Conservation (phyloP, 805 yeast species). For the Lipomyces mesembrius region DNA sequence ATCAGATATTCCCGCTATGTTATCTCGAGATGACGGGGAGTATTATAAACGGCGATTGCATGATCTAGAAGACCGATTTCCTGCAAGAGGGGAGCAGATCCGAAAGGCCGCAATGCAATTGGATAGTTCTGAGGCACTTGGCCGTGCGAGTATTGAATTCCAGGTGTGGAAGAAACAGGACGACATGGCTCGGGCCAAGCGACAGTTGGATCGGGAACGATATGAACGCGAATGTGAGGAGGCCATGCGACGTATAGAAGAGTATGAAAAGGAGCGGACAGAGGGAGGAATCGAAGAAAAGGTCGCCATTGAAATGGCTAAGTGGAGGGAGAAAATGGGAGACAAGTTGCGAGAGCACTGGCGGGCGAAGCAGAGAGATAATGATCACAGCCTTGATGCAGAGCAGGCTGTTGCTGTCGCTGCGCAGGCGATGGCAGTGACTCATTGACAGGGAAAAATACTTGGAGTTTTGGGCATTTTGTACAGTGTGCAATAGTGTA, state of each 20-base stretch:
- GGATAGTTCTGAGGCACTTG: constrained; percentile 18
- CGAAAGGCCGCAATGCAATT: constrained; percentile 22
- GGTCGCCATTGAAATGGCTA: constrained; percentile 32
- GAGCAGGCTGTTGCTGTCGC: constrained; percentile 27
- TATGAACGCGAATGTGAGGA: constrained; percentile 29
- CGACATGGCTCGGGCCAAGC: constrained; percentile 26
- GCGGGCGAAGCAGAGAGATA: constrained; percentile 9
- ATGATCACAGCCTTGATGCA: constrained; percentile 9
- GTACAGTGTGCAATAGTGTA: neutral
- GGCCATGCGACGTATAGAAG: constrained; percentile 21
- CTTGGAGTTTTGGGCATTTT: neutral
- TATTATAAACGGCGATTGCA: constrained; percentile 26
- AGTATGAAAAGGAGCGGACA: constrained; percentile 34
- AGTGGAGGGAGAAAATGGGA: constrained; percentile 25
- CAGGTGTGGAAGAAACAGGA: constrained; percentile 32
- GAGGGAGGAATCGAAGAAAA: constrained; percentile 26
- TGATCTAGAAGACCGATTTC: constrained; percentile 18
- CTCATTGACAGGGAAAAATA: neutral
- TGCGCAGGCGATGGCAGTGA: constrained; percentile 19
- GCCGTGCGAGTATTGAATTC: constrained; percentile 22
- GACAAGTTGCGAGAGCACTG: constrained; percentile 28
- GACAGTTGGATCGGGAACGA: constrained; percentile 31
- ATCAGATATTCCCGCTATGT: constrained; percentile 26
- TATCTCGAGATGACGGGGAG: constrained; percentile 23
- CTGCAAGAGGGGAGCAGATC: constrained; percentile 18